phyloP scores from a whole-genome alignment of 768 basidiomycete genomes.

The Phallus indusiatus region DNA sequence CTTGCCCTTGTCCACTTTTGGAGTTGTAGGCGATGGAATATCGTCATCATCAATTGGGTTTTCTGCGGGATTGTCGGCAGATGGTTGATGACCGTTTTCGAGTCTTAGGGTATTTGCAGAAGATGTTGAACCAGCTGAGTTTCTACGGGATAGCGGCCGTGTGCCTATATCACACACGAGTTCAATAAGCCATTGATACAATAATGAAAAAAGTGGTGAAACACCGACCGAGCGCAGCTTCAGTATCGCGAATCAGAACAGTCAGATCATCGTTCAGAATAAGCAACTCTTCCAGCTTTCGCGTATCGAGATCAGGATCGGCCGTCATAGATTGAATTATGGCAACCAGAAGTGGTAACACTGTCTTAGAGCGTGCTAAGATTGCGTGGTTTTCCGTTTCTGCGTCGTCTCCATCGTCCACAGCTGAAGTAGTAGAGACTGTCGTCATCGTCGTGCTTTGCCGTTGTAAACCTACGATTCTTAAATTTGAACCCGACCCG shows the following conservation, averaged over 20 bases:
- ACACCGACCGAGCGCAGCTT: conserved; percentile 15
- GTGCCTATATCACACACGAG: not conserved
- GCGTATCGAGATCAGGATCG: conserved; percentile 36
- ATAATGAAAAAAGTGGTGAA: not conserved
- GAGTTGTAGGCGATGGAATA: conserved; percentile 37
- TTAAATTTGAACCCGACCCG: not conserved
- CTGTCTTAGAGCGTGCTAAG: conserved; percentile 39
- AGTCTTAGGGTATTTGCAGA: conserved; percentile 1
- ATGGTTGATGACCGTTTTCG: conserved; percentile 21
- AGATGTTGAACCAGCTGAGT: not conserved
- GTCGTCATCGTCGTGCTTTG: conserved; percentile 11
- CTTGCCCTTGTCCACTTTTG: conserved; percentile 72
- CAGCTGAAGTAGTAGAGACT: conserved; percentile 11
- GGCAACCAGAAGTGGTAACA: conserved; percentile 40
- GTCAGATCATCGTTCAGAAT: conserved; percentile 64
- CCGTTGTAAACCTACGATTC: no score
- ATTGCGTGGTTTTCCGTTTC: conserved; percentile 29
- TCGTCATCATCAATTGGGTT: conserved; percentile 17
- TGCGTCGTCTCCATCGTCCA: not conserved
- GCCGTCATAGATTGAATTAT: conserved; percentile 46
- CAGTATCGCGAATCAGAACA: conserved; percentile 36
- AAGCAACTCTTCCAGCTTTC: conserved; percentile 55
- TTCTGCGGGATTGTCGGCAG: not conserved
- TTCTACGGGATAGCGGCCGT: not conserved
- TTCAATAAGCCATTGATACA: not conserved